Conservation (phyloP, 371 early-diverging fungal genomes). For the Lichtheimia hyalospora region DNA sequence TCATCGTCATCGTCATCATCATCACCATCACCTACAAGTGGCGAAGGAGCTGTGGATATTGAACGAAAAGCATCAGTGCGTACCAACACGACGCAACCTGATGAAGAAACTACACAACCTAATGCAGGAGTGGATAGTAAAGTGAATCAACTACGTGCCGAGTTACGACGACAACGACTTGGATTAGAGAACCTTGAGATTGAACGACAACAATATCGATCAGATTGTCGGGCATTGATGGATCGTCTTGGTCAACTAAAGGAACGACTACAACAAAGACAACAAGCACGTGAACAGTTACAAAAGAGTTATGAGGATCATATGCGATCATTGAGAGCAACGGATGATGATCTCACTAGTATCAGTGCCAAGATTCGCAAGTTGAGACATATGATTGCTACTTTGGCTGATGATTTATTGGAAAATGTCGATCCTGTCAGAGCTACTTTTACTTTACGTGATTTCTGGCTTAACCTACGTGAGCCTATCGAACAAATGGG, state of each 20-base stretch:
- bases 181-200: constrained; percentile 20
- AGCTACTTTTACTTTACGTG: constrained; percentile 39
- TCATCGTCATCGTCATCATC: constrained; percentile 2
- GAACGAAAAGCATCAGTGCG: constrained; percentile 6
- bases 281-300: constrained; percentile 24
- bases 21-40: not conserved
- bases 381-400: constrained; percentile 46
- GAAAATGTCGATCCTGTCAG: constrained; percentile 39
- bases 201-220: constrained; percentile 22
- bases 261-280: constrained; percentile 22
- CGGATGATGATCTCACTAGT: constrained; percentile 51
- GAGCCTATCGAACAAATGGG: constrained; percentile 31
- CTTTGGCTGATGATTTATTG: constrained; percentile 43
- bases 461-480: constrained; percentile 42
- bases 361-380: constrained; percentile 47
- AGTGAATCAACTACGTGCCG: constrained; percentile 13
- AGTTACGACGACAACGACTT: constrained; percentile 16
- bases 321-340: constrained; percentile 52
- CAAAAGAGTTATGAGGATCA: constrained; percentile 56
- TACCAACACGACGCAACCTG: not conserved
- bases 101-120: not conserved
- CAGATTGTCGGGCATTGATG: constrained; percentile 16
- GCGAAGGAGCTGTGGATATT: not conserved
- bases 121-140: not conserved
- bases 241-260: constrained; percentile 16